These are phyloP conservation scores for Clavispora carvajalis DNA, from an alignment of 805 yeast genomes.

Conservation along the genomic window DNA sequence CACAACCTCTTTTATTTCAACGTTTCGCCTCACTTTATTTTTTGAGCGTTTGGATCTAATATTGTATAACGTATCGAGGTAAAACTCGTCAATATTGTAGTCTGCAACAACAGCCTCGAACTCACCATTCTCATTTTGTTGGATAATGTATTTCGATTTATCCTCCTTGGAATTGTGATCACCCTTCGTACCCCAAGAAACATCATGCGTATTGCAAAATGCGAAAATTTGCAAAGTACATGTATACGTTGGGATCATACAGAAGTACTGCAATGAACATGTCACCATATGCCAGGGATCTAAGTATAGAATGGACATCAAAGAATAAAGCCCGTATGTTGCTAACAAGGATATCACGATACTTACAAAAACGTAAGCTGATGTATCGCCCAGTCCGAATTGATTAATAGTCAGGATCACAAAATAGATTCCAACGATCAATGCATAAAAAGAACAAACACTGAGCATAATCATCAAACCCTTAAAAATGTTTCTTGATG, in stretches of 20 bases:
- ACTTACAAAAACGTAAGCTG: slow-evolving; percentile 56
- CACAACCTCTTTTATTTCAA: slow-evolving; percentile 19
- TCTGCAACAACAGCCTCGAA: slow-evolving; percentile 76
- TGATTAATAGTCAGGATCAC: slow-evolving; percentile 49
- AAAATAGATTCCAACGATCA: slow-evolving; percentile 77
- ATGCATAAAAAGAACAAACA: slow-evolving; percentile 74
- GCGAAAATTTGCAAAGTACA: slow-evolving; percentile 94
- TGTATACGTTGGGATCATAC: slow-evolving; percentile 86
- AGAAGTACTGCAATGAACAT: slow-evolving; percentile 80
- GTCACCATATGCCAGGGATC: slow-evolving; percentile 97
- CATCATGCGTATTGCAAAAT: slow-evolving; percentile 96
- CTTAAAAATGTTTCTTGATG: slow-evolving; percentile 76
- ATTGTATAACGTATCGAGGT: slow-evolving; percentile 67
- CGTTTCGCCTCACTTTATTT: slow-evolving; percentile 32
- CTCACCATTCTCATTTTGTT: slow-evolving; percentile 74
- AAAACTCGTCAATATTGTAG: slow-evolving; percentile 78
- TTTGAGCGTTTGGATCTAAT: slow-evolving; percentile 68
- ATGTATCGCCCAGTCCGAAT: slow-evolving; percentile 37
- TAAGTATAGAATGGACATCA: slow-evolving; percentile 78
- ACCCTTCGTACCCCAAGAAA: slow-evolving; percentile 99
- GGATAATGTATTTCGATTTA: slow-evolving; percentile 77
- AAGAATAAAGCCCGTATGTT: slow-evolving; percentile 82
- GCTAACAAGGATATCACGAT: slow-evolving; percentile 81
- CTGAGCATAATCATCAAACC: slow-evolving; percentile 68
- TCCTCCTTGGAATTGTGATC: slow-evolving; percentile 64